Conservation (phyloP, 352 stramenopile genomes). For the Saprolegnia diclina region DNA sequence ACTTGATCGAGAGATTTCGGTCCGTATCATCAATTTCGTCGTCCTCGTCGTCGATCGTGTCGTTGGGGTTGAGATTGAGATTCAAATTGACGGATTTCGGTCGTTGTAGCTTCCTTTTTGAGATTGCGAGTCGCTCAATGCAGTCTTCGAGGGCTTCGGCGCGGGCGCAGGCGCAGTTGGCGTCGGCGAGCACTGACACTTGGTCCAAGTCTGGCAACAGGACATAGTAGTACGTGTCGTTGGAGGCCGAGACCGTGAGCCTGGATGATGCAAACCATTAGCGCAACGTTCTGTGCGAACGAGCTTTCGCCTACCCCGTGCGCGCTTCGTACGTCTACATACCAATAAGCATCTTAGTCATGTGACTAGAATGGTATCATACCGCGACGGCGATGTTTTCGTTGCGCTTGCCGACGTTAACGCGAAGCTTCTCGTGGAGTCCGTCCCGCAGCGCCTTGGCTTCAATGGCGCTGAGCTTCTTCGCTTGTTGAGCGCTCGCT, state of each 20-base stretch:
- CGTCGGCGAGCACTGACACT: not conserved
- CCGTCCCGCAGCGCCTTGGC: slow-evolving; percentile 37
- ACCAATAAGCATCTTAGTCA: too few species aligned
- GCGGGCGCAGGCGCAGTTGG: not conserved
- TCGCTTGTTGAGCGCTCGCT: slow-evolving; percentile 31
- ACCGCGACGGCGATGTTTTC: slow-evolving; percentile 56
- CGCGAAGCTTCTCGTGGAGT: slow-evolving; percentile 53
- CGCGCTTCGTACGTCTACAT: slow-evolving; percentile 52
- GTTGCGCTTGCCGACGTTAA: slow-evolving; percentile 61
- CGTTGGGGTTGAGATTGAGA: too few species aligned
- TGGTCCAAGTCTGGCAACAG: slow-evolving; percentile 36
- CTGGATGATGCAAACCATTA: not conserved
- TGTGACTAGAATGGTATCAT: not conserved
- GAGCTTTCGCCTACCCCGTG: slow-evolving; percentile 32
- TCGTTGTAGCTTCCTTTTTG: not conserved
- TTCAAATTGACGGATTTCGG: not conserved
- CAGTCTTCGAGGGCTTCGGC: not conserved
- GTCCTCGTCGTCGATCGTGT: too few species aligned
- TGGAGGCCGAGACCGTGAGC: slow-evolving; percentile 46
- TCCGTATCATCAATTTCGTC: too few species aligned
- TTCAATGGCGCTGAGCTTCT: slow-evolving; percentile 39
- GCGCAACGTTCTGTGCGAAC: not conserved
- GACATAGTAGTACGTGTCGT: slow-evolving; percentile 63
- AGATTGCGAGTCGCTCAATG: slow-evolving; percentile 8
- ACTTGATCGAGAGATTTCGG: not conserved